Base-by-base conservation (phyloP, 192 early-diverging fungal species). In the Podochytrium sp. region DNA sequence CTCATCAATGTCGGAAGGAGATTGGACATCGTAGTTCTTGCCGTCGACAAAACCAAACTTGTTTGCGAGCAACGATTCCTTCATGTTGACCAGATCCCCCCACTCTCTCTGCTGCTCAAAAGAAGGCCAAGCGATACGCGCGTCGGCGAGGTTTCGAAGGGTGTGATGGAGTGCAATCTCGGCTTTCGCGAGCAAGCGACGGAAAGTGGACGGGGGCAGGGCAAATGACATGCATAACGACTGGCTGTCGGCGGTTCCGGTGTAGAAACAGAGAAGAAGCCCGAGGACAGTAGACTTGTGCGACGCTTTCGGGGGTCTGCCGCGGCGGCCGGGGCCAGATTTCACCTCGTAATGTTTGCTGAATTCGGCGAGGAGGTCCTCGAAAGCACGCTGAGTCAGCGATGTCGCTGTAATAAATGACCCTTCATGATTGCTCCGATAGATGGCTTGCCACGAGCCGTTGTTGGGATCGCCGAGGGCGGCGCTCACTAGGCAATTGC, bases 21-120 rank as follows among this genome's bases (percentile, higher is more conserved):
- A 20, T 39, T 74, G 73, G 10, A 74, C 62, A 23, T 14, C 23
- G 23, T 32, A 74, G 73, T 74, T 74, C 73, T 74, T 74, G 30
- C 73, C 73, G 30, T 74, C 73, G 7, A 74, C 32, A 51, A 74
- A 74, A 27, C 52, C 52, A 55, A 55, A 55, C 52, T 55, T 55
- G 47, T 38, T 10, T 18, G 2, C 25, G 1, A 76, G 25, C 5
- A 64, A 23, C 14, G 30, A 27, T 32, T 76, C 74, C 65, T 69
- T 76, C 25, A 38, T 29, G 5, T 69, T 29, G 12, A 76, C 37
- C 34, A 18, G 7, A 12, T 18, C 0, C 12, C 35, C 62, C 72
- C 72, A 74, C 23, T 49, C 3, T 1, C 1, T 12, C 42, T 74
- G 59, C 27, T 43, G 30, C 0, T 16, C 37, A 27, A 18, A 20